phyloP scores from a whole-genome alignment of 2,329 filamentous ascomycete species.

The Elsinoe arachidis region DNA sequence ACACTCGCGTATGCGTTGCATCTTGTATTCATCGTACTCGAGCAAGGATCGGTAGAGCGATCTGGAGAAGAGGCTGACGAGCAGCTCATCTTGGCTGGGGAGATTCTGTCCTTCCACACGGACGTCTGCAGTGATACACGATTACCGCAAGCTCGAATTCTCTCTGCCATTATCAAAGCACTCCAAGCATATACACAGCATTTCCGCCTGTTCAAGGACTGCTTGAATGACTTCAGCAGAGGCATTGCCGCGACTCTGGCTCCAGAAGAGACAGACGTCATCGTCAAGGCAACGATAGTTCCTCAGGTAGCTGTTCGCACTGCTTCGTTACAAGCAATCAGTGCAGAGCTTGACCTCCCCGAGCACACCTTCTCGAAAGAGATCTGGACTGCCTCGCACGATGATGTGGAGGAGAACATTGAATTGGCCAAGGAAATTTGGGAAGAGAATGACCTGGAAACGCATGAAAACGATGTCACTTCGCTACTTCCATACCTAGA shows the following conservation, averaged over 20 bases:
- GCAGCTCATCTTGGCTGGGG: slow-evolving; percentile 79
- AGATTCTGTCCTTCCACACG: slow-evolving; percentile 84
- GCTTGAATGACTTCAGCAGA: slow-evolving; percentile 74
- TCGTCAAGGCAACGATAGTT: slow-evolving; percentile 73
- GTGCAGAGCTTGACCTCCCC: slow-evolving; percentile 82
- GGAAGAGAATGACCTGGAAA: slow-evolving; percentile 79
- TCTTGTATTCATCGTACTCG: slow-evolving; percentile 68
- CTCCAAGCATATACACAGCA: slow-evolving; percentile 89
- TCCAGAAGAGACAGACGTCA: slow-evolving; percentile 59
- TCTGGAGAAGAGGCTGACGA: slow-evolving; percentile 71
- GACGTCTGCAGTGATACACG: slow-evolving; percentile 65
- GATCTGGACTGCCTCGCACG: slow-evolving; percentile 88
- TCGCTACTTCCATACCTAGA: slow-evolving; percentile 68
- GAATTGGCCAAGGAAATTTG: slow-evolving; percentile 81
- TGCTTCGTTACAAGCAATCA: slow-evolving; percentile 79
- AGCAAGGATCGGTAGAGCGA: slow-evolving; percentile 67
- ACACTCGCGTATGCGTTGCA: slow-evolving; percentile 83
- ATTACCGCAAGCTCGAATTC: slow-evolving; percentile 66
- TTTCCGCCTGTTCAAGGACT: slow-evolving; percentile 92
- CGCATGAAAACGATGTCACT: slow-evolving; percentile 54
- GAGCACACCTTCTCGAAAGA: slow-evolving; percentile 80
- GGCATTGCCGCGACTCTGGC: slow-evolving; percentile 76
- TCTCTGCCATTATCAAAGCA: slow-evolving; percentile 63
- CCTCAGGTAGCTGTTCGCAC: slow-evolving; percentile 71
- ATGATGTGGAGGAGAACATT: slow-evolving; percentile 78